These are phyloP conservation scores for Verticillium nubilum DNA, from an alignment of 2,329 filamentous ascomycete genomes.

Conservation along the genomic window DNA sequence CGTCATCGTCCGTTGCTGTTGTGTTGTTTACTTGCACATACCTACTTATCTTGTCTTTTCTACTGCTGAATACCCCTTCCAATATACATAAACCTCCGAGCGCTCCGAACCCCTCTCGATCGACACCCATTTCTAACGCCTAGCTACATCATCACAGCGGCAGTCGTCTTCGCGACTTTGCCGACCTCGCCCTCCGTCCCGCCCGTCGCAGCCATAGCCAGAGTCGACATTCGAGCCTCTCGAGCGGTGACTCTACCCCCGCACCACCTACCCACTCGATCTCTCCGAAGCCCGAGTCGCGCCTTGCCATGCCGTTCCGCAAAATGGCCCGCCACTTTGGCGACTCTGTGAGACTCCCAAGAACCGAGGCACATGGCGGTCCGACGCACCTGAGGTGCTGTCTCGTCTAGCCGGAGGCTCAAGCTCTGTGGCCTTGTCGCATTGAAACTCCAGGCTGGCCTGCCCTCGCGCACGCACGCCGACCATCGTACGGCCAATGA, in stretches of 20 bases:
- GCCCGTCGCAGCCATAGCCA: not conserved
- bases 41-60: not conserved
- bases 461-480: not conserved
- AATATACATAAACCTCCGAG: not conserved
- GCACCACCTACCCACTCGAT: not conserved
- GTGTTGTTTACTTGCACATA: not conserved
- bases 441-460: not conserved
- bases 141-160: not conserved
- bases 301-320: slow-evolving; percentile 21
- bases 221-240: not conserved
- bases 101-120: not conserved
- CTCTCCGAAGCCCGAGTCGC: slow-evolving; percentile 9
- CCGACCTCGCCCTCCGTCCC: not conserved
- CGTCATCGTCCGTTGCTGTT: not conserved
- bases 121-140: not conserved
- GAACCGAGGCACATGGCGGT: not conserved
- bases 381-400: not conserved
- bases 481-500: not conserved
- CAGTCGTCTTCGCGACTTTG: slow-evolving; percentile 1
- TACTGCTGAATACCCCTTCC: not conserved
- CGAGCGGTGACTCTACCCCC: not conserved
- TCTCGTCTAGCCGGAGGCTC: not conserved
- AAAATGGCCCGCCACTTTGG: slow-evolving; percentile 41
- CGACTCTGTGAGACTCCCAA: slow-evolving; percentile 33
- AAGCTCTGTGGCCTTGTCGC: not conserved